Base-by-base conservation (phyloP, 2,329 filamentous ascomycete species). In the Diplodia sapinea region DNA sequence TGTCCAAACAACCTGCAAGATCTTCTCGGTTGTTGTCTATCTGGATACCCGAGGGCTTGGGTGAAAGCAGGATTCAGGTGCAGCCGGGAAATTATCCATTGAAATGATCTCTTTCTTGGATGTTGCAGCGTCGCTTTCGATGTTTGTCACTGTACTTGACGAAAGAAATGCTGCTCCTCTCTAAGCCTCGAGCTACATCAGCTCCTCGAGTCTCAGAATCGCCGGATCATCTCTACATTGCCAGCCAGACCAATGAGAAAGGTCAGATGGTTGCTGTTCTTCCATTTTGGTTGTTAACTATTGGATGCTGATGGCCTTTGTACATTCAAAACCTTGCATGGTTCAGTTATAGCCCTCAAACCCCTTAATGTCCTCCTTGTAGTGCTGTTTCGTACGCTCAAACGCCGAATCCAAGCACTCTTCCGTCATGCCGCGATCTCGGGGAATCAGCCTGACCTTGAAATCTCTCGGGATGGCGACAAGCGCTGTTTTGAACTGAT, bases 401-500 rank as follows among this genome's bases (percentile, higher is more conserved):
- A 82, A 79, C 0, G 82, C 83, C 52, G 74, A 70, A 8, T 72
- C 71, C 72, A 87, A 70, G 59, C 83, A 84, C 33, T 79, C 78
- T 1, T 70, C 74, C 4, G 77, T 79, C 31, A 74, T 69, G 0
- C 68, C 74, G 1, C 76, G 72, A 70, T 86, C 83, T 55, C 86
- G 78, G 0, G 85, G 84, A 17, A 86, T 77, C n/a, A 88, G 74
- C 71, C 79, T 84, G 5, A 88, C 82, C 71, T 86, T 86, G 74
- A 88, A 88, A 54, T 86, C 82, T 54, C 82, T 76, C 1, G 86
- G 87, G 62, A 88, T 88, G 0, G 87, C 86, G 13, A 88, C 86
- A 40, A 88, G 71, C 0, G 86, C 86, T 1, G 82, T 83, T 75
- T 88, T 88, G 71, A 87, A 83, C 71, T 85, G 81, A 70, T 88